Evolutionary conservation across 225 moss, liverwort and hornwort genomes (phyloP), one percentile per base, ranked within the genome.

Genomic region (Polytrichum formosum): DNA sequence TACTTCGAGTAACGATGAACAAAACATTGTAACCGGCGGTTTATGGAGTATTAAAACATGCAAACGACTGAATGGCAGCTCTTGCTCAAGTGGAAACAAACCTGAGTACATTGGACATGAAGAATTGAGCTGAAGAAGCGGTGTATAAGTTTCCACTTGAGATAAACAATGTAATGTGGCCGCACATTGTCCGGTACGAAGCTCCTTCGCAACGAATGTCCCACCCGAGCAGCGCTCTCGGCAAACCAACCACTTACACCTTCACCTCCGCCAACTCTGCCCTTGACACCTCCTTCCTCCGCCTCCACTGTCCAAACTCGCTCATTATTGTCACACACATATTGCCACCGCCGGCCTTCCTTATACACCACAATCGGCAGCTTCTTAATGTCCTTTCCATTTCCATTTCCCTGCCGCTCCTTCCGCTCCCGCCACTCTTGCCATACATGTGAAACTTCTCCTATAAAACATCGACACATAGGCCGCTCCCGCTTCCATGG

Each of bases 51-150:
- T 46, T 16, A 16, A 37, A 37, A 37, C 37, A 37, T 37, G 37
- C 37, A 37, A 37, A 10, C 37, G 10, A 46, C 13, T 46, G 13
- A 46, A 46, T 46, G 46, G 16, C 46, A 46, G 3, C 16, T 46
- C 16, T 46, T 46, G 46, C 16, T 46, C 46, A 46, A 46, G 46
- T 5, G 21, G 26, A 54, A 22, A 18, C 33, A 5, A 22, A 96
- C 96, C 96, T 96, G 93, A 62, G 97, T 94, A 72, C 97, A 90
- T 58, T 91, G 92, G 65, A 97, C 94, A 81, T 97, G 97, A 0
- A 94, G 81, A 28, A 97, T 76, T 46, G 97, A 97, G 74, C 97
- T 97, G 75, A 82, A 72, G 65, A 92, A 72, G 69, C 97, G 92
- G 76, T 94, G 94, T 30, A 94, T 64, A 7, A 86, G 77, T 59